Evolutionary conservation across 2,329 filamentous ascomycete species (phyloP).

Genomic region (Elsinoe necatrix): DNA sequence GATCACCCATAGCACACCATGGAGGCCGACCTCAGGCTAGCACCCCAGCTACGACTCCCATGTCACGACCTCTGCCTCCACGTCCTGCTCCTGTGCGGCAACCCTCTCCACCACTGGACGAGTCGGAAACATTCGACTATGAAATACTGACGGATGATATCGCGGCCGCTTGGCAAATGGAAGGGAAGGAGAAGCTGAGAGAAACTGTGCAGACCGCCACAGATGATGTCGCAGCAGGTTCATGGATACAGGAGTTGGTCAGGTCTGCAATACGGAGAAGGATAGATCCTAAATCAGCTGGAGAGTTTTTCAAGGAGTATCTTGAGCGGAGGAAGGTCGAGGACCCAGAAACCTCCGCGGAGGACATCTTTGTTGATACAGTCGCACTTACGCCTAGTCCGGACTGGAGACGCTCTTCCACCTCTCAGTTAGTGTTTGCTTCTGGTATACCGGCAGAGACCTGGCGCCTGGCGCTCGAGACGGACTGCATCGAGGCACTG

Average conservation of each 20-base stretch:
- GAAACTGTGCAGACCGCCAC: slow-evolving; percentile 57
- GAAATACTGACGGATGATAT: slow-evolving; percentile 64
- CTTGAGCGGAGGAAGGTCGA: slow-evolving; percentile 48
- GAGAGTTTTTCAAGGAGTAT: slow-evolving; percentile 64
- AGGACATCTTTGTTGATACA: slow-evolving; percentile 70
- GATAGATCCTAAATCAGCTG: slow-evolving; percentile 60
- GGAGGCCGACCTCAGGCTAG: slow-evolving; percentile 15
- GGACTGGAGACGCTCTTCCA: slow-evolving; percentile 48
- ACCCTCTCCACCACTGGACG: slow-evolving; percentile 18
- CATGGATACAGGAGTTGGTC: slow-evolving; percentile 77
- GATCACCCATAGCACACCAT: slow-evolving; percentile 1
- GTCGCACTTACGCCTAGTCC: slow-evolving; percentile 70
- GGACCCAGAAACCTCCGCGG: slow-evolving; percentile 36
- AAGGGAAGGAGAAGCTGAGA: slow-evolving; percentile 59
- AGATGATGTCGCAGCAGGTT: slow-evolving; percentile 59
- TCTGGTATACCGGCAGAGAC: slow-evolving; percentile 62
- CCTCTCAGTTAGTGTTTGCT: slow-evolving; percentile 62
- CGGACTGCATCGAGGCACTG: slow-evolving; percentile 62
- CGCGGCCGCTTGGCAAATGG: slow-evolving; percentile 58
- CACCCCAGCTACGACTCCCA: slow-evolving; percentile 13
- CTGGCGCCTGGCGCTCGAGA: slow-evolving; percentile 78
- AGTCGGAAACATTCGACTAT: slow-evolving; percentile 53
- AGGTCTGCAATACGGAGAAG: slow-evolving; percentile 63
- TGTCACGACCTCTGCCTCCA: slow-evolving; percentile 16
- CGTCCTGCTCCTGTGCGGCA: slow-evolving; percentile 17